Evolutionary conservation across 2,329 filamentous ascomycete species (phyloP).

Genomic region (Cordyceps militaris): DNA sequence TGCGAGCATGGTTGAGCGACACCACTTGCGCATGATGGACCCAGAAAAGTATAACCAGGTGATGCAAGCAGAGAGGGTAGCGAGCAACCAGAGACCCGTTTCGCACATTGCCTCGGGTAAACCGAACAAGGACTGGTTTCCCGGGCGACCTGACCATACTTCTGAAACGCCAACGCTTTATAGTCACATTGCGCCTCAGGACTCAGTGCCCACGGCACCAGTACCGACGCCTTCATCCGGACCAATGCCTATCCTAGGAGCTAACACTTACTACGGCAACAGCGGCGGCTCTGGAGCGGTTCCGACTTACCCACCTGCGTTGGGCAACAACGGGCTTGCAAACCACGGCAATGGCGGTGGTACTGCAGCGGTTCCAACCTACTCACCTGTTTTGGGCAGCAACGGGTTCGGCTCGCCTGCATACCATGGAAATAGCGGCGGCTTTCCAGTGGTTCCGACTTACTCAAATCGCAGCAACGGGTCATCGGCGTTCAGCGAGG

Average conservation of each 20-base stretch:
- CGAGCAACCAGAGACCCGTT: not conserved
- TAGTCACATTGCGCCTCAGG: not conserved
- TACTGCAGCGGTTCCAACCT: no score
- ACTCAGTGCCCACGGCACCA: conserved; percentile 16
- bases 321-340: no score
- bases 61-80: conserved; percentile 11
- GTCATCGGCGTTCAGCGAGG: not conserved
- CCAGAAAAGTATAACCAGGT: conserved; percentile 25
- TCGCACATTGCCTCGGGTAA: conserved; percentile 2
- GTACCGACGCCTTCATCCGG: not conserved
- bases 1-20: conserved; percentile 30
- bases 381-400: no score
- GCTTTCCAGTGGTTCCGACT: no score
- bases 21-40: conserved; percentile 26
- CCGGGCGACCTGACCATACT: not conserved
- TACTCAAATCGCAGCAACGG: not conserved
- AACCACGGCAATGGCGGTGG: no score
- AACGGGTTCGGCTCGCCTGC: no score
- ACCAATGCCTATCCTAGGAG: not conserved
- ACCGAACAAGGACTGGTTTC: conserved; percentile 1
- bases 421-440: not conserved
- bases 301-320: not conserved
- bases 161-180: not conserved
- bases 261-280: not conserved
- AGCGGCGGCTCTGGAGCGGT: not conserved